These are phyloP conservation scores for Apiotrichum domesticum DNA, from an alignment of 1,284 basidiomycete species.

Conservation along the genomic window DNA sequence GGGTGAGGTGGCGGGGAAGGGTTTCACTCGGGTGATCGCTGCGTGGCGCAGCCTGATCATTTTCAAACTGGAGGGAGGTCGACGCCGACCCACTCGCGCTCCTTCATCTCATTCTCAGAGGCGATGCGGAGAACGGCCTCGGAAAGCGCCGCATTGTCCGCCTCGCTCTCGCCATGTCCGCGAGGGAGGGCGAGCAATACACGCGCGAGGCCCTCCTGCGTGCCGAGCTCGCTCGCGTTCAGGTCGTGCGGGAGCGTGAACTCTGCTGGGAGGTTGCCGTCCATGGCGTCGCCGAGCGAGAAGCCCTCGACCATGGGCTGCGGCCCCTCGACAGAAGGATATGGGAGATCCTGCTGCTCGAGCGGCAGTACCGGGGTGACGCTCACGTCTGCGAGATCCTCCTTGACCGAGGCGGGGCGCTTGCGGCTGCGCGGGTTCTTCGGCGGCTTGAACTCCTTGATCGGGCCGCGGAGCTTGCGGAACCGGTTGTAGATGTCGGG, in stretches of 20 bases:
- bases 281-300: conserved; percentile 6
- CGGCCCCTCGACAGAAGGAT: not conserved
- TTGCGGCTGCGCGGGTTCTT: conserved; percentile 20
- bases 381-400: not conserved
- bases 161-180: not conserved
- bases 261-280: not conserved
- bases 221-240: not conserved
- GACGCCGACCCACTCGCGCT: conserved; percentile 9
- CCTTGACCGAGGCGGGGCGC: not conserved
- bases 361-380: not conserved
- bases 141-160: conserved; percentile 6
- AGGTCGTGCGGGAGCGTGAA: not conserved
- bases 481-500: conserved; percentile 46
- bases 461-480: conserved; percentile 40
- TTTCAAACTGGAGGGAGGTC: not conserved
- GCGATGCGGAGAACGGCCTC: conserved; percentile 19
- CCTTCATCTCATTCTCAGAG: conserved; percentile 7
- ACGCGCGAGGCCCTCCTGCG: conserved; percentile 18
- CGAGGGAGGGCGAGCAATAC: conserved; percentile 19
- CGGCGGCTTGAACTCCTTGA: conserved; percentile 32
- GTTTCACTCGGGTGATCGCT: not conserved
- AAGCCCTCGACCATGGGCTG: conserved; percentile 5
- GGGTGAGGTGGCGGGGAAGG: too few species aligned
- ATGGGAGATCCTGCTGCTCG: not conserved
- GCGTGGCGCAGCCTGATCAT: not conserved